Conservation (phyloP, 225 moss, liverwort and hornwort genomes). For the Sphagnum contortum region DNA sequence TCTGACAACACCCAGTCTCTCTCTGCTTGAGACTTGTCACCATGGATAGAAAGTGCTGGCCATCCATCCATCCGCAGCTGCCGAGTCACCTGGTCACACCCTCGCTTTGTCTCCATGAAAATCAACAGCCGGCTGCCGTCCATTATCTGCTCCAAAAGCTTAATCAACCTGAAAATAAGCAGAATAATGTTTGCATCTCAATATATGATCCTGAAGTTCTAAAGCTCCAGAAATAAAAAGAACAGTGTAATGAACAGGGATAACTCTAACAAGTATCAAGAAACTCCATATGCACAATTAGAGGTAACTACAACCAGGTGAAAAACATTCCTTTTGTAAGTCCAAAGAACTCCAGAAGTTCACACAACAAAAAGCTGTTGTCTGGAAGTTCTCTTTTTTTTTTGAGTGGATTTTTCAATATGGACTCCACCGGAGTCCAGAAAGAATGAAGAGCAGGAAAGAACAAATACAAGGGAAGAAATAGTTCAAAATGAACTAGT, state of each 20-base stretch:
- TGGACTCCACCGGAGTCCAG: no score
- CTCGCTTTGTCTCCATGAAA: slow-evolving; percentile 93
- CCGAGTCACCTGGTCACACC: slow-evolving; percentile 90
- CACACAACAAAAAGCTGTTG: no score
- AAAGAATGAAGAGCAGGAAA: neutral
- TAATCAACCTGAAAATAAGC: slow-evolving; percentile 56
- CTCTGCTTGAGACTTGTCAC: slow-evolving; percentile 92
- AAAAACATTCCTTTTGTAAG: neutral
- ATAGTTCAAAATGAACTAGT: neutral
- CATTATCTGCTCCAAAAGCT: slow-evolving; percentile 85
- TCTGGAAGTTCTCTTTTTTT: no score
- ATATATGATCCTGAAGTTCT: no score
- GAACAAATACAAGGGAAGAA: no score
- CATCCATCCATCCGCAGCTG: slow-evolving; percentile 89
- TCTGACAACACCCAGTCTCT: slow-evolving; percentile 95
- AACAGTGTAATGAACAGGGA: no score
- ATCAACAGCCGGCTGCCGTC: slow-evolving; percentile 90
- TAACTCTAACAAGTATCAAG: no score
- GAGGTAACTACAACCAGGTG: neutral
- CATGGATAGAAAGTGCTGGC: slow-evolving; percentile 93
- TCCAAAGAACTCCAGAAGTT: no score
- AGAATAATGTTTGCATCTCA: no score
- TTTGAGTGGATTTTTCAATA: no score
- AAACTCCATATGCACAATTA: neutral
- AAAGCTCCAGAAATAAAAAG: no score